phyloP scores from a whole-genome alignment of 306 rosid genomes.

The Lotus japonicus region DNA sequence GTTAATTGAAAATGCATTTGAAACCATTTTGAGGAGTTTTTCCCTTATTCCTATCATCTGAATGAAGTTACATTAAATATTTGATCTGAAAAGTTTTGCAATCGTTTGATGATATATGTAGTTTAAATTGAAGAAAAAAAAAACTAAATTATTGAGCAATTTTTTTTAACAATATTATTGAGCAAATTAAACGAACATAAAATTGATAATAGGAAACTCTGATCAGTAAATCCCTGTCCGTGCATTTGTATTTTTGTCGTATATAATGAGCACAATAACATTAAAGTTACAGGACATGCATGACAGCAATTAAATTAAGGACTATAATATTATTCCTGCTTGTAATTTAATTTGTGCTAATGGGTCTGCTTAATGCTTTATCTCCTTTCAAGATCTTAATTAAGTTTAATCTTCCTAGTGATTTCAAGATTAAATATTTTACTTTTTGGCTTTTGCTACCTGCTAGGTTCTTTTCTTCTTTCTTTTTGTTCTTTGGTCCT shows the following conservation, averaged over 20 bases:
- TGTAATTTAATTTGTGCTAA: not conserved
- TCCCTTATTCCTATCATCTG: no score
- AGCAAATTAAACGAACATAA: no score
- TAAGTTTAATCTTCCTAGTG: not conserved
- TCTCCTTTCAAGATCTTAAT: slow-evolving; percentile 5
- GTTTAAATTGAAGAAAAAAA: no score
- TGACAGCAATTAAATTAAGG: not conserved
- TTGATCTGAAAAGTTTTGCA: no score
- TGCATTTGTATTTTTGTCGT: no score
- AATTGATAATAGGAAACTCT: no score
- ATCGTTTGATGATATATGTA: no score
- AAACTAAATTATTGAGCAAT: not conserved
- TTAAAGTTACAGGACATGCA: not conserved
- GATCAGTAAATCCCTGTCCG: no score
- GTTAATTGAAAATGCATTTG: no score
- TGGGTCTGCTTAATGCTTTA: not conserved
- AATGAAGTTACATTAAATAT: no score
- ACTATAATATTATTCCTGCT: not conserved
- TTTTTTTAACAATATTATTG: no score
- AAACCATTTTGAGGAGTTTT: no score
- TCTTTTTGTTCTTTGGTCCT: not conserved
- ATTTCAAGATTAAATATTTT: slow-evolving; percentile 9
- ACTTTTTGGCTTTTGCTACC: slow-evolving; percentile 13
- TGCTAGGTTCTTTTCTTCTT: not conserved
- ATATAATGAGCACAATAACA: not conserved